Conservation (phyloP, 805 yeast genomes). For the Citeromyces nyonsensis region DNA sequence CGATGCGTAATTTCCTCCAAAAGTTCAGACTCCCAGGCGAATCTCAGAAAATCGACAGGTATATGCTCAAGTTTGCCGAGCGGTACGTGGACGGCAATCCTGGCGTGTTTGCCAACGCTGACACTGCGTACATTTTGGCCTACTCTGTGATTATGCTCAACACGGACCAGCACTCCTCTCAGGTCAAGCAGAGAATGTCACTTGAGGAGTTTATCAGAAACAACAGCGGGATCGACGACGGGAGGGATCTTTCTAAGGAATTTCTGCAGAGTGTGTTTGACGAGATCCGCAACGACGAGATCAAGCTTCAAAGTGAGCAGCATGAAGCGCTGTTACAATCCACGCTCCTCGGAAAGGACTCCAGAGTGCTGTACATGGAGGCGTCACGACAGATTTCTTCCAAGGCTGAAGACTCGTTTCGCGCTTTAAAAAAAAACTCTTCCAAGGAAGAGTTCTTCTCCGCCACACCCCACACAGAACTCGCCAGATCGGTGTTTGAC, state of each 20-base stretch:
- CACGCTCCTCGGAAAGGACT: conserved; percentile 45
- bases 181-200: conserved; percentile 78
- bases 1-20: conserved; percentile 74
- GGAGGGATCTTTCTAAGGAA: conserved; percentile 66
- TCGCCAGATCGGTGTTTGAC: conserved; percentile 86
- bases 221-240: conserved; percentile 88
- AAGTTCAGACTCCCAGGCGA: conserved; percentile 93
- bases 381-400: conserved; percentile 87
- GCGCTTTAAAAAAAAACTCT: conserved; percentile 36
- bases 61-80: conserved; percentile 93
- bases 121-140: conserved; percentile 82
- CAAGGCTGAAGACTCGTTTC: conserved; percentile 76
- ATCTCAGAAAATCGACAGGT: conserved; percentile 93
- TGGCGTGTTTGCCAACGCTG: conserved; percentile 77
- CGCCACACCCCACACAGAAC: conserved; percentile 70
- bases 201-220: conserved; percentile 74
- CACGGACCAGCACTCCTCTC: conserved; percentile 86
- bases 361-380: conserved; percentile 75
- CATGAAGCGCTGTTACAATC: conserved; percentile 52
- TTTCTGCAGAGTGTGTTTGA: conserved; percentile 52
- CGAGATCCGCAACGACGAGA: conserved; percentile 76
- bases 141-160: conserved; percentile 88
- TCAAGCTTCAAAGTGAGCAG: conserved; percentile 84
- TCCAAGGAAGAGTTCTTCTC: conserved; percentile 44
- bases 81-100: conserved; percentile 84